These are phyloP conservation scores for Allium fistulosum DNA, from an alignment of 106 monocot species.

Conservation along the genomic window DNA sequence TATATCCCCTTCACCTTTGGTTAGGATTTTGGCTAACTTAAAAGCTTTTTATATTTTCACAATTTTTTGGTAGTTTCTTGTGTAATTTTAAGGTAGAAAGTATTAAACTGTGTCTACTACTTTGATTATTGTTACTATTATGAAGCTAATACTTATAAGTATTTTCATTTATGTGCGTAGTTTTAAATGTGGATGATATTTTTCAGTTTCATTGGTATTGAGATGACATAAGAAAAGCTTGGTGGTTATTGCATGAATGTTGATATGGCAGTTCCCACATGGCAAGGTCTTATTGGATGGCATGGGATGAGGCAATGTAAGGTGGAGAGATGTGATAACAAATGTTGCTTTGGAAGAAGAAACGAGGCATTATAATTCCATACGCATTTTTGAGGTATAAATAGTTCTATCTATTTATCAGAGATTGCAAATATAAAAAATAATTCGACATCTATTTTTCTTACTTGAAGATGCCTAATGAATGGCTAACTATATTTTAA, in stretches of 20 bases:
- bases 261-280: constrained; percentile 74
- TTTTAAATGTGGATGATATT: not conserved
- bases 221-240: constrained; percentile 34
- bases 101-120: not conserved
- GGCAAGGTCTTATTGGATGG: constrained; percentile 44
- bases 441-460: too few species aligned
- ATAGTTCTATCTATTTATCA: too few species aligned
- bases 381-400: too few species aligned
- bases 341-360: too few species aligned
- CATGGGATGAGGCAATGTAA: constrained; percentile 67
- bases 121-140: not conserved
- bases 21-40: constrained; percentile 1
- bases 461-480: too few species aligned
- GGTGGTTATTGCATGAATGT: constrained; percentile 26
- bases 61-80: constrained; percentile 4
- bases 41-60: constrained; percentile 6
- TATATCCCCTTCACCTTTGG: not conserved
- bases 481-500: too few species aligned
- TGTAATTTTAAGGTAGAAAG: not conserved
- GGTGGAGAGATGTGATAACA: constrained; percentile 7
- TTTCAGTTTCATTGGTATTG: not conserved
- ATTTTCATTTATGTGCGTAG: too few species aligned
- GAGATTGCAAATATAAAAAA: too few species aligned
- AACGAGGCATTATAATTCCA: too few species aligned
- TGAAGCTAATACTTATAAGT: not conserved